Conservation (phyloP, 306 rosid species). For the Cyclanthera cordifolia region DNA sequence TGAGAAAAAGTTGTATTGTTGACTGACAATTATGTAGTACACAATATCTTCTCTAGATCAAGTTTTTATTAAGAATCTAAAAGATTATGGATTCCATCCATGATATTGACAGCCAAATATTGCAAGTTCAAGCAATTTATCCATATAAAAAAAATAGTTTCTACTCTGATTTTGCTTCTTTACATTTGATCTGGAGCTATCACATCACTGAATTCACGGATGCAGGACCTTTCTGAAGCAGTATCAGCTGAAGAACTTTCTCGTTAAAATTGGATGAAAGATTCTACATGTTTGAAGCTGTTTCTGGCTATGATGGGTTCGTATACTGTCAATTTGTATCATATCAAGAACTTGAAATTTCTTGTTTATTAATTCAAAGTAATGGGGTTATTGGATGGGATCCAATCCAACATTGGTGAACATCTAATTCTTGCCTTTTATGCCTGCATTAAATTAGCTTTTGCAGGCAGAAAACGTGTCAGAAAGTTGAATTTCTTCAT, state of each 20-base stretch:
- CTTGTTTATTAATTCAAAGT: background rate
- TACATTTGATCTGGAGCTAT: slow-evolving; percentile 7
- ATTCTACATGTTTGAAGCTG: slow-evolving; percentile 87
- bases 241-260: slow-evolving; percentile 75
- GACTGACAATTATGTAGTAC: too few species aligned
- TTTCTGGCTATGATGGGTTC: slow-evolving; percentile 88
- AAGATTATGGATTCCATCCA: too few species aligned
- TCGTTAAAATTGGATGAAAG: slow-evolving; percentile 91
- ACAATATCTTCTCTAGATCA: background rate
- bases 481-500: background rate
- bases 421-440: background rate
- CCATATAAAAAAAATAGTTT: too few species aligned
- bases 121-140: too few species aligned
- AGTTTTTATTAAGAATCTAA: too few species aligned
- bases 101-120: too few species aligned
- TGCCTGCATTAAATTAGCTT: background rate
- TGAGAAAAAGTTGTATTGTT: too few species aligned
- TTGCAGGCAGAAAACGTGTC: background rate
- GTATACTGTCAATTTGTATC: slow-evolving; percentile 8
- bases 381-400: background rate
- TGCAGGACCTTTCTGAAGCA: slow-evolving; percentile 77
- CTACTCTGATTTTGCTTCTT: background rate
- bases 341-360: background rate
- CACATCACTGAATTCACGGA: background rate
- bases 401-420: background rate